Base-by-base conservation (phyloP, 306 rosid species). In the Gillenia trifoliata region DNA sequence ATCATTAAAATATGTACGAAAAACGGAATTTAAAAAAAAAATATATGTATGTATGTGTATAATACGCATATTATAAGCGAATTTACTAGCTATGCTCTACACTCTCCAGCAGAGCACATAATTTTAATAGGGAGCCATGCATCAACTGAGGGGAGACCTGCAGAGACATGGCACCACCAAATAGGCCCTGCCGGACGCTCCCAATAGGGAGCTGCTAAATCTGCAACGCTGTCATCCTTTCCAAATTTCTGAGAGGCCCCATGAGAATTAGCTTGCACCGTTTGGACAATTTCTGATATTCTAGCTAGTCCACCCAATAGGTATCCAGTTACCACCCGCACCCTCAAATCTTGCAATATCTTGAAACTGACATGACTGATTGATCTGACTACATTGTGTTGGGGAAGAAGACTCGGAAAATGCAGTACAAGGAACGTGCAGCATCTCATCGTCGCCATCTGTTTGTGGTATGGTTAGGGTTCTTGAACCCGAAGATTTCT, bases 221-320 rank as follows among this genome's bases (percentile, higher is more conserved):
- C 99, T 49, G 97, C 97, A 81, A 88, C 93, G 76, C 88, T 91
- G 56, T 85, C 81, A 66, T 86, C 91, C 43, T 72, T 77, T 29
- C 75, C 91, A 77, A 78, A 65, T 69, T 81, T 84, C 66, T 83
- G 84, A 52, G 83, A 59, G 69, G 85, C 80, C 95, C 96, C 87
- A 13, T 66, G 79, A 59, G 85, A 84, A 77, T 83, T 87, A 45
- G 85, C 86, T 81, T 88, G 95, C 77, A 92, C 88, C n/a, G 59
- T 77, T 78, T 80, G 92, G 38, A 87, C 88, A 49, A 94, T 90
- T 79, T 94, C 95, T 6, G 88, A 86, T 76, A 94, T 86, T 76
- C 96, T 92, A n/a, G 78, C 96, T 92, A n/a, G 78, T 74, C 99
- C 99, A 90, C 64, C 99, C 99, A 75, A 92, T 94, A 4, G 99